These are phyloP conservation scores for Gaeumannomyces sp. DNA, from an alignment of 2,329 filamentous ascomycete species.

Conservation along the genomic window DNA sequence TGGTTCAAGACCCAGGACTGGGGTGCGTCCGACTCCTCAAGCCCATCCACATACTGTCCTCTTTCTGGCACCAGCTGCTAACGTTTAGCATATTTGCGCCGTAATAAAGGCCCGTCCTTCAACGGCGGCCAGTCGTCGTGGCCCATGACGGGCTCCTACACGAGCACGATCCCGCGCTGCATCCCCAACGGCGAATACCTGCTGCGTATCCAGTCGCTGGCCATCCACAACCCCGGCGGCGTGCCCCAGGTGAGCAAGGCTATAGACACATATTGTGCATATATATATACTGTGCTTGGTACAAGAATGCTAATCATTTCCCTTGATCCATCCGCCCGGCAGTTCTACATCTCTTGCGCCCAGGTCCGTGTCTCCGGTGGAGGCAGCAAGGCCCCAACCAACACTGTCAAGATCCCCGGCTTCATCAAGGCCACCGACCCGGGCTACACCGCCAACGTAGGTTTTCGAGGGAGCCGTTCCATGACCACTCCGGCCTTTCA, in stretches of 20 bases:
- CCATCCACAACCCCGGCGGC: conserved; percentile 48
- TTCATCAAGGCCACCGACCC: conserved; percentile 25
- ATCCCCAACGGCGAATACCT: conserved; percentile 54
- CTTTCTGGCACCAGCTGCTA: background rate
- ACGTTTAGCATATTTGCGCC: background rate
- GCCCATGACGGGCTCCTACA: conserved; percentile 26
- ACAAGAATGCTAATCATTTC: background rate
- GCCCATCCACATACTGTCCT: background rate
- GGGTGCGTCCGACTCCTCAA: conserved; percentile 12
- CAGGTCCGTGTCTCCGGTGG: conserved; percentile 40
- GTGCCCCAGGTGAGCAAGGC: conserved; percentile 28
- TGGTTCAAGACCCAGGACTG: conserved; percentile 38
- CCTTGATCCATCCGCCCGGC: conserved; percentile 7
- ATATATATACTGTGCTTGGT: background rate
- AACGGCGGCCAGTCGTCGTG: conserved; percentile 26
- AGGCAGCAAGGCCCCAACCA: conserved; percentile 24
- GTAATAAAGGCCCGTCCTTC: conserved; percentile 24
- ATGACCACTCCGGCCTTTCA: background rate
- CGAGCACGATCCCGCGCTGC: conserved; percentile 40
- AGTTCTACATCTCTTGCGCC: conserved; percentile 43
- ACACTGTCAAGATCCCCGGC: conserved; percentile 33
- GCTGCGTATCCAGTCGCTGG: conserved; percentile 53
- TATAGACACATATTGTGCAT: background rate
- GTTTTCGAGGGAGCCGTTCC: conserved; percentile 11
- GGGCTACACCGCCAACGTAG: conserved; percentile 38